A percentile compares a stretch with the other conserved stretches of the same genome.
Conservation (phyloP, 1,139 yeast genomes). For the Pichia cactophila region DNA sequence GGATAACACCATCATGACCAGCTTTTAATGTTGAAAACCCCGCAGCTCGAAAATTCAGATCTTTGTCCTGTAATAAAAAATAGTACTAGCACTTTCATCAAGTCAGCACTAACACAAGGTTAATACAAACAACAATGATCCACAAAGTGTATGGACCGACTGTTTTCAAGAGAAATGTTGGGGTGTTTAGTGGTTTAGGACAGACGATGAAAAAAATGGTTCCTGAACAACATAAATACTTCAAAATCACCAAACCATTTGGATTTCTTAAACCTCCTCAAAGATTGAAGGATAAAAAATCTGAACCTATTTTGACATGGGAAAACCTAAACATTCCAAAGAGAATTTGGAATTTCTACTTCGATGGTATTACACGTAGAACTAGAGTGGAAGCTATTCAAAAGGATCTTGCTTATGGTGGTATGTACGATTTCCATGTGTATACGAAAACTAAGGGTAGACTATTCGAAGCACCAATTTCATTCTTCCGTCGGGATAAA, state of each 20-base stretch:
- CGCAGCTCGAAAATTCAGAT: background rate
- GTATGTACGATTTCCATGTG: constrained; percentile 74
- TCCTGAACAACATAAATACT: constrained; percentile 28
- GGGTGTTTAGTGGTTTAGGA: constrained; percentile 27
- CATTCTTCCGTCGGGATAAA: constrained; percentile 67
- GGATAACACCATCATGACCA: too few relatives aligned
- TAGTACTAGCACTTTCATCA: too few relatives aligned
- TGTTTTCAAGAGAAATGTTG: constrained; percentile 14
- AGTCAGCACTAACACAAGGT: too few relatives aligned
- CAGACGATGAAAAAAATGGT: constrained; percentile 26
- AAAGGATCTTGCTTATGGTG: constrained; percentile 77
- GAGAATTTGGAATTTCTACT: constrained; percentile 27
- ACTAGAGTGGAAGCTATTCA: constrained; percentile 43
- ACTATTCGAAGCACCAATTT: constrained; percentile 70
- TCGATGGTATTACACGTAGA: constrained; percentile 44
- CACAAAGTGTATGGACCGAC: constrained; percentile 4
- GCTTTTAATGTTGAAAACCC: too few relatives aligned
- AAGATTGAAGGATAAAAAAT: constrained; percentile 18
- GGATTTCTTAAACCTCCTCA: constrained; percentile 37
- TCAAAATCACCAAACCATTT: constrained; percentile 47
- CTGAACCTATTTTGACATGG: constrained; percentile 16
- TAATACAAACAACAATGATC: background rate
- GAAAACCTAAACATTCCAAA: constrained; percentile 24
- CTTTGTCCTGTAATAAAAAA: too few relatives aligned
- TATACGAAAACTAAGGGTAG: constrained; percentile 79